These are phyloP conservation scores for Mortierella polycephala DNA, from an alignment of 371 early-diverging fungal genomes.

Conservation along the genomic window DNA sequence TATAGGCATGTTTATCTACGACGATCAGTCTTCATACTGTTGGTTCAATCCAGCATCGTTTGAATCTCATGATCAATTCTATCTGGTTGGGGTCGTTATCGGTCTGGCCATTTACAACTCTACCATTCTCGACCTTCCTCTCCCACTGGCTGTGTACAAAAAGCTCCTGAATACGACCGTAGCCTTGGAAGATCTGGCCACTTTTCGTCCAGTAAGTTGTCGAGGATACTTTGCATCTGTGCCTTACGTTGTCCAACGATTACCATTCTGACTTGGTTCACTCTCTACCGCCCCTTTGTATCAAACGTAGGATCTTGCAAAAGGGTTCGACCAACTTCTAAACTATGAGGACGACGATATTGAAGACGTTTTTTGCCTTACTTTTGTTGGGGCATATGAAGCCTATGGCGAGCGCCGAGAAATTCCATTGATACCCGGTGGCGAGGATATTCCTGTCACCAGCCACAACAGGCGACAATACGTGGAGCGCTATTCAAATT, in stretches of 20 bases:
- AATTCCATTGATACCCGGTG: conserved; percentile 79
- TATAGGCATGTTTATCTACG: conserved; percentile 73
- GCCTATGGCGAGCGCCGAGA: conserved; percentile 78
- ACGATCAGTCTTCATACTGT: conserved; percentile 82
- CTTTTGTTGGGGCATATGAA: conserved; percentile 84
- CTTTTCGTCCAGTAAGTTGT: conserved; percentile 62
- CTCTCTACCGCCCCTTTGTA: too few relatives aligned
- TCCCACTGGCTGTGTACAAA: conserved; percentile 93
- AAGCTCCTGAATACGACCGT: conserved; percentile 83
- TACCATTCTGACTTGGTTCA: too few relatives aligned
- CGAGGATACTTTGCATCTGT: neutral
- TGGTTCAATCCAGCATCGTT: conserved; percentile 93
- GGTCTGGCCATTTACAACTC: conserved; percentile 96
- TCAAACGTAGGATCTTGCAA: conserved; percentile 67
- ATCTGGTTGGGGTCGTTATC: conserved; percentile 91
- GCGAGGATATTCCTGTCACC: conserved; percentile 80
- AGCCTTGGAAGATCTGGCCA: conserved; percentile 66
- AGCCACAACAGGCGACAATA: conserved; percentile 78
- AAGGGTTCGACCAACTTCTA: conserved; percentile 85
- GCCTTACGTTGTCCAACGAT: neutral
- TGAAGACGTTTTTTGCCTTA: conserved; percentile 83
- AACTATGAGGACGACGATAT: conserved; percentile 88
- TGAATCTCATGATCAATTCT: conserved; percentile 91
- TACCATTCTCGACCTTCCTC: conserved; percentile 88
- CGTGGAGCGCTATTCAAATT: conserved; percentile 86